A percentile compares a stretch with the other conserved stretches of the same genome.
These are phyloP conservation scores for Lactarius pseudohatsudake DNA, from an alignment of 768 basidiomycete species.

Conservation along the genomic window DNA sequence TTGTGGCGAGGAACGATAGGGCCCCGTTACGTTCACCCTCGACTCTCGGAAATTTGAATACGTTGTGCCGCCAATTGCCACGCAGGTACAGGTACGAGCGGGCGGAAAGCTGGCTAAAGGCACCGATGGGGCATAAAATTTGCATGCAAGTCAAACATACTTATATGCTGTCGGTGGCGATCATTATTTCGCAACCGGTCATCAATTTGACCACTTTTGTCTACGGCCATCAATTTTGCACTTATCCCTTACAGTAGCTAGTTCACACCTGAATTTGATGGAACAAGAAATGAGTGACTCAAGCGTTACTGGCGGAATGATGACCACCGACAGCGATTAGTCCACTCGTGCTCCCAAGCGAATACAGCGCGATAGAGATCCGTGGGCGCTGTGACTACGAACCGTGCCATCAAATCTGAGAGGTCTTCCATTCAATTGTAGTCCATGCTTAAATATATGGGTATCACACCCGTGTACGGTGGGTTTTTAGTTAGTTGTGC, in stretches of 20 bases:
- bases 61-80: constrained; percentile 32
- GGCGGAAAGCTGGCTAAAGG: not conserved
- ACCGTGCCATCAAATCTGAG: not conserved
- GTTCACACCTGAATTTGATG: not conserved
- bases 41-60: constrained; percentile 82
- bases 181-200: not conserved
- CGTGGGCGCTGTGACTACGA: not conserved
- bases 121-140: not conserved
- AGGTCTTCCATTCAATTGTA: not conserved
- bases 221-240: not conserved
- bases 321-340: not conserved
- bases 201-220: not conserved
- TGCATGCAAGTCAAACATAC: not conserved
- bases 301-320: not conserved
- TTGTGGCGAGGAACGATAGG: constrained; percentile 43
- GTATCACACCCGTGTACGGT: not conserved
- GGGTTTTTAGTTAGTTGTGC: too few relatives aligned
- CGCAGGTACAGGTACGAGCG: not conserved
- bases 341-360: not conserved
- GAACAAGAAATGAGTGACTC: not conserved
- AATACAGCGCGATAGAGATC: not conserved
- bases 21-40: constrained; percentile 82
- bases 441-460: not conserved
- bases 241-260: not conserved
- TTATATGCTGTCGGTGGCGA: not conserved